Percentiles rank a stretch among this genome's conserved stretches.
Conservation (phyloP, 1,284 basidiomycete genomes). For the Ceratobasidium sp. region DNA sequence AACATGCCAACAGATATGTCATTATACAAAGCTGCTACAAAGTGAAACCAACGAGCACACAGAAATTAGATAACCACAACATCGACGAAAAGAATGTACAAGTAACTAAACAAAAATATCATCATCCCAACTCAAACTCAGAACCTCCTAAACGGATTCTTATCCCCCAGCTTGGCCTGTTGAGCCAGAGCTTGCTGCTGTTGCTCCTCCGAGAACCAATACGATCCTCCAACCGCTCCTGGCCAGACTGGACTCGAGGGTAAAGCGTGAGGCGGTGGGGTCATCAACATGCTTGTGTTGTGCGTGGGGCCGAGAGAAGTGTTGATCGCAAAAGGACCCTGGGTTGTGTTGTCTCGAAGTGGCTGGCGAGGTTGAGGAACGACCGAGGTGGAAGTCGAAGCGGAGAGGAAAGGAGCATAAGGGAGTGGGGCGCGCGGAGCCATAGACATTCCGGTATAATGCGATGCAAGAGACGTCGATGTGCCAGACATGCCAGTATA, state of each 20-base stretch:
- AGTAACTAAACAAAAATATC: neutral
- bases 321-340: constrained; percentile 1
- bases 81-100: constrained; percentile 1
- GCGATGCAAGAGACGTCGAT: constrained; percentile 16
- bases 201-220: constrained; percentile 37
- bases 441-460: constrained; percentile 27
- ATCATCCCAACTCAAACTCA: constrained; percentile 11
- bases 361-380: constrained; percentile 37
- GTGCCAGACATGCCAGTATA: constrained; percentile 19
- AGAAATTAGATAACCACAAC: neutral
- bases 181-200: constrained; percentile 8
- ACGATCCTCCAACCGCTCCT: constrained; percentile 34
- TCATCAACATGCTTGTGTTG: constrained; percentile 13
- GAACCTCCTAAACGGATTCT: constrained; percentile 42
- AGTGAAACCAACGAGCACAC: neutral
- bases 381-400: neutral
- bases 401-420: constrained; percentile 29
- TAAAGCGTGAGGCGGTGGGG: constrained; percentile 29
- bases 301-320: neutral
- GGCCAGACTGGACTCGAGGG: constrained; percentile 43
- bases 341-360: constrained; percentile 9
- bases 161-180: constrained; percentile 29
- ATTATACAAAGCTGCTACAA: neutral
- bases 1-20: neutral
- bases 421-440: constrained; percentile 28